Conservation (phyloP, 1,284 basidiomycete genomes). For the Entoloma clypeatum region DNA sequence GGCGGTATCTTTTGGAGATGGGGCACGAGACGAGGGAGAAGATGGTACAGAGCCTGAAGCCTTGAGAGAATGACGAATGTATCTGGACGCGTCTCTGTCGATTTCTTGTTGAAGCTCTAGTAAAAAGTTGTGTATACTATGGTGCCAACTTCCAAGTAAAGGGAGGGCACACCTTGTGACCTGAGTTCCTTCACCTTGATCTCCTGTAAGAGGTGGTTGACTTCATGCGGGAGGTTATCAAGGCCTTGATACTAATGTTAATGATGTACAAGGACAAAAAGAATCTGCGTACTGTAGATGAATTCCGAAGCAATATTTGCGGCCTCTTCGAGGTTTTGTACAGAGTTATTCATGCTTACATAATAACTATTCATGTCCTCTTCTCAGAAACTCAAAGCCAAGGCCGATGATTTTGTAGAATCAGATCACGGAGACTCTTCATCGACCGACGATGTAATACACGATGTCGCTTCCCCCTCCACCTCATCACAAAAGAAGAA, state of each 20-base stretch:
- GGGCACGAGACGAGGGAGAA: conserved; percentile 27
- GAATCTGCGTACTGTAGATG: conserved; percentile 43
- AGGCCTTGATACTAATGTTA: conserved; percentile 38
- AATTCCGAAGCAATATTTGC: conserved; percentile 67
- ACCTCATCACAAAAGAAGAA: conserved; percentile 53
- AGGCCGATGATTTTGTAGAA: conserved; percentile 21
- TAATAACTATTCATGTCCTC: too few relatives aligned
- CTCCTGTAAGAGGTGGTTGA: conserved; percentile 67
- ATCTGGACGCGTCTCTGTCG: conserved; percentile 52
- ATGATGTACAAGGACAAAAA: not conserved
- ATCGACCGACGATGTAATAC: conserved; percentile 17
- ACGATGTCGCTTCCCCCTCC: conserved; percentile 30
- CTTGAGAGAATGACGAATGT: conserved; percentile 52
- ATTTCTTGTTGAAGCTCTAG: conserved; percentile 52
- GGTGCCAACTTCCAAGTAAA: not conserved
- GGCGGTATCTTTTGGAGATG: conserved; percentile 34
- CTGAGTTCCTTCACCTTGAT: conserved; percentile 57
- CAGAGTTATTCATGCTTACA: conserved; percentile 21
- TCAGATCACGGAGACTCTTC: conserved; percentile 23
- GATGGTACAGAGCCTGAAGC: conserved; percentile 29
- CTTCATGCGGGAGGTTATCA: conserved; percentile 74
- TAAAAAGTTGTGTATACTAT: conserved; percentile 3
- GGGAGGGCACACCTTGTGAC: conserved; percentile 41
- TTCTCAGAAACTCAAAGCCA: conserved; percentile 27
- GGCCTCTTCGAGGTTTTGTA: conserved; percentile 59